Conservation (phyloP, 83 land plant species). For the Diphasiastrum complanatum region DNA sequence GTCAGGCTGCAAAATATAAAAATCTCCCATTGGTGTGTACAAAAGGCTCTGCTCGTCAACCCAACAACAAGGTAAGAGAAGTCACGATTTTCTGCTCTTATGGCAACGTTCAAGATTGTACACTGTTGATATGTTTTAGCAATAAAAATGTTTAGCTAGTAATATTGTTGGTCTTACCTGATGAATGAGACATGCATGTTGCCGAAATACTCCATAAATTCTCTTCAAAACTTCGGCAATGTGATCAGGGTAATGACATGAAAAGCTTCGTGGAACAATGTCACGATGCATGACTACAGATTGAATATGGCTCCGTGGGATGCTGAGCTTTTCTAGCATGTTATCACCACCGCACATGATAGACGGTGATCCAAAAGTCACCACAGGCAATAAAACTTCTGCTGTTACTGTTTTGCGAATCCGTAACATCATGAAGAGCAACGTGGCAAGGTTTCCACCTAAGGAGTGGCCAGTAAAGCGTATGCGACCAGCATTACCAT, state of each 20-base stretch:
- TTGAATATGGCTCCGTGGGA: not conserved
- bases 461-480: too few species aligned
- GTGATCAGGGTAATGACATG: too few species aligned
- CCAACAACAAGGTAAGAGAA: too few species aligned
- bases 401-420: not conserved
- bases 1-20: slow-evolving; percentile 70
- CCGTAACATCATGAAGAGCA: not conserved
- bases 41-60: slow-evolving; percentile 42
- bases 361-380: not conserved
- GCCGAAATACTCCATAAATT: too few species aligned
- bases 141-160: too few species aligned
- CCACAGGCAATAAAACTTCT: not conserved
- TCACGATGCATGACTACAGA: not conserved
- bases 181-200: too few species aligned
- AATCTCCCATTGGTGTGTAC: slow-evolving; percentile 72
- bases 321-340: not conserved
- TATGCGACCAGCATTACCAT: not conserved
- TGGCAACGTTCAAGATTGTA: too few species aligned
- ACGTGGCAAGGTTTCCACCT: not conserved
- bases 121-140: too few species aligned
- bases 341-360: too few species aligned
- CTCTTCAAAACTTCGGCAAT: not conserved
- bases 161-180: too few species aligned
- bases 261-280: not conserved
- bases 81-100: too few species aligned